Conservation (phyloP, 2,329 filamentous ascomycete species). For the Hymenoscyphus occultus region DNA sequence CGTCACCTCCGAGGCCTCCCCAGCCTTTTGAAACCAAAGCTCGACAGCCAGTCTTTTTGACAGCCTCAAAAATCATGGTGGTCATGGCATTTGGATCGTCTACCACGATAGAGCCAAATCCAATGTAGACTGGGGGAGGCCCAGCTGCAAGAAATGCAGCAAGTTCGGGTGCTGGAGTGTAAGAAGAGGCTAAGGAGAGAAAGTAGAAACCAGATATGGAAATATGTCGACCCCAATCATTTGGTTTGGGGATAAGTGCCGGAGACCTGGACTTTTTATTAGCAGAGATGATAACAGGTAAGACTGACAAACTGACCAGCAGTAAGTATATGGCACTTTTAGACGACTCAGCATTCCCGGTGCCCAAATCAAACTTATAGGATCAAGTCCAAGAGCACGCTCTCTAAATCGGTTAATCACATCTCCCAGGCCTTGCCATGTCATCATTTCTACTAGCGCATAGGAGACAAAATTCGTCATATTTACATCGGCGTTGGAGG, state of each 20-base stretch:
- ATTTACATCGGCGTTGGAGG: conserved; percentile 59
- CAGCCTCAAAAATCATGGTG: conserved; percentile 67
- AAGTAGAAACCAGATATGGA: conserved; percentile 76
- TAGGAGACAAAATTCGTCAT: conserved; percentile 69
- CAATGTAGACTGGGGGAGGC: conserved; percentile 74
- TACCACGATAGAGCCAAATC: conserved; percentile 80
- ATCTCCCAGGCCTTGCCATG: conserved; percentile 79
- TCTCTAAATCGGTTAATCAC: conserved; percentile 85
- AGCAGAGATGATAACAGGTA: too few species aligned
- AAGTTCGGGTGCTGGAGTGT: conserved; percentile 63
- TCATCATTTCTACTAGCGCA: conserved; percentile 67
- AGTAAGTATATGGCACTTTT: conserved; percentile 82
- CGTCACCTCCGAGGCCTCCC: conserved; percentile 77
- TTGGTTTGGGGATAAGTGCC: conserved; percentile 72
- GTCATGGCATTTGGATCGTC: conserved; percentile 73
- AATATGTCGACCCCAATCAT: conserved; percentile 71
- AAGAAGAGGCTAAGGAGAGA: conserved; percentile 64
- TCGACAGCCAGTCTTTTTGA: conserved; percentile 64
- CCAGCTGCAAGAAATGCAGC: conserved; percentile 64
- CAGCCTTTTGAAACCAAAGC: conserved; percentile 85
- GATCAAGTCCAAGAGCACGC: conserved; percentile 69
- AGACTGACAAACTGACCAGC: conserved; percentile 54
- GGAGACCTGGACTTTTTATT: conserved; percentile 52
- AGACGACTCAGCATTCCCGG: conserved; percentile 75
- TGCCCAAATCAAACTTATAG: conserved; percentile 77